phyloP scores from a whole-genome alignment of 257 asterid genomes.

The Fraxinus cuspidata region DNA sequence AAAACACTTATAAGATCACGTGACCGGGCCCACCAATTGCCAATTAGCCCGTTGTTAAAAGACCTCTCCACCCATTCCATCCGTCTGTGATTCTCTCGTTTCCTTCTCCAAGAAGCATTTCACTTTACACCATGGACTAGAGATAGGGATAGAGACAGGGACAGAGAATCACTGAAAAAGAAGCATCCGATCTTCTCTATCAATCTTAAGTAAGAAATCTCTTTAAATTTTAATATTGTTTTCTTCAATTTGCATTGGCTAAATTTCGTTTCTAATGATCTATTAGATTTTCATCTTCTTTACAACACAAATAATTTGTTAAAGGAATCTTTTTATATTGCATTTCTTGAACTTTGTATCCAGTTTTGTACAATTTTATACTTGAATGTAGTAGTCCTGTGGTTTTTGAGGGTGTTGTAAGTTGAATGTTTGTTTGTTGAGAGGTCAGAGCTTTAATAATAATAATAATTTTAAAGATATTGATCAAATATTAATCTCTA shows the following conservation, averaged over 20 bases:
- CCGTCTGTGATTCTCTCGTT: not conserved
- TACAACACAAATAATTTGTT: not conserved
- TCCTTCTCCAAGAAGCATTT: conserved; percentile 36
- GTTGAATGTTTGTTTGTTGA: not conserved
- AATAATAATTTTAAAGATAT: too few relatives aligned
- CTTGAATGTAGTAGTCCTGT: not conserved
- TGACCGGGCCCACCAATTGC: conserved; percentile 16
- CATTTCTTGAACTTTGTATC: not conserved
- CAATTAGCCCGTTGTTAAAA: not conserved
- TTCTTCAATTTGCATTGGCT: conserved; percentile 2
- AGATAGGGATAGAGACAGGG: not conserved
- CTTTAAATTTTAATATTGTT: conserved; percentile 6
- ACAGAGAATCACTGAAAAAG: not conserved
- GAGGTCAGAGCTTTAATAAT: not conserved
- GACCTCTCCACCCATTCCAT: not conserved
- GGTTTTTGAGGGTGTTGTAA: not conserved
- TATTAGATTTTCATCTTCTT: not conserved
- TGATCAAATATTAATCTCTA: not conserved
- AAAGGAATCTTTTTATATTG: not conserved
- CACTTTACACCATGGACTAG: not conserved
- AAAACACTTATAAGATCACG: not conserved
- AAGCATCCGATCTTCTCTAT: not conserved
- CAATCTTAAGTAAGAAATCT: conserved; percentile 12
- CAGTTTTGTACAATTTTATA: not conserved
- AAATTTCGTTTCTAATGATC: not conserved